These are phyloP conservation scores for Colletotrichum caudatum DNA, from an alignment of 2,329 filamentous ascomycete genomes.

Conservation along the genomic window DNA sequence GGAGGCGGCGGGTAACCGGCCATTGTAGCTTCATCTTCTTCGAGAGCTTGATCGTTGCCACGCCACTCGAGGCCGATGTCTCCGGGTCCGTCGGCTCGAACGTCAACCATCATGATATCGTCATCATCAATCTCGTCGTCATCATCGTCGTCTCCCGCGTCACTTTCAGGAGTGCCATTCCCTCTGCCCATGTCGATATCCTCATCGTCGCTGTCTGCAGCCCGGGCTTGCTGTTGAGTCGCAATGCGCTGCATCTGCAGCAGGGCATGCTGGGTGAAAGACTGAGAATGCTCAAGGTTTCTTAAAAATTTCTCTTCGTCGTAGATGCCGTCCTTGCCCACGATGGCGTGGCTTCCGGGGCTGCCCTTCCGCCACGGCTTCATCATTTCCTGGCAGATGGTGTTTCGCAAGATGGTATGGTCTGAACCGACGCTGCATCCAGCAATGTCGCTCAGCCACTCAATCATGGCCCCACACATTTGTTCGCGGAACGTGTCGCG, in stretches of 20 bases:
- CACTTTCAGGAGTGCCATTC: conserved; percentile 41
- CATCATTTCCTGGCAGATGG: conserved; percentile 92
- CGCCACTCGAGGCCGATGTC: conserved; percentile 65
- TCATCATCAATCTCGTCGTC: conserved; percentile 64
- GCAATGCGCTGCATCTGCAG: conserved; percentile 48
- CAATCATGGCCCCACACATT: conserved; percentile 98
- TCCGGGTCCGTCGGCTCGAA: conserved; percentile 56
- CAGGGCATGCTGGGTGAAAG: conserved; percentile 53
- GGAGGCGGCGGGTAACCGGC: conserved; percentile 78
- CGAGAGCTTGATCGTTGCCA: conserved; percentile 73
- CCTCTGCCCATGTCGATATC: conserved; percentile 43
- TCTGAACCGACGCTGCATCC: conserved; percentile 88
- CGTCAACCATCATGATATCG: conserved; percentile 70
- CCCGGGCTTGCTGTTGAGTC: conserved; percentile 49
- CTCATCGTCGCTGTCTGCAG: conserved; percentile 54
- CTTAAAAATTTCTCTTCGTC: conserved; percentile 78
- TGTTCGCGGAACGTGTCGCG: conserved; percentile 97
- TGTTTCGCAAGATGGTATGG: conserved; percentile 79
- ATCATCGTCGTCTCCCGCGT: conserved; percentile 48
- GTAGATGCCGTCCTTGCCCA: conserved; percentile 83
- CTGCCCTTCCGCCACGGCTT: conserved; percentile 90
- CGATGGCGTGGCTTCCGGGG: conserved; percentile 80
- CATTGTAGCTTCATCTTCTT: conserved; percentile 81
- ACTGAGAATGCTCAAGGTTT: conserved; percentile 50
- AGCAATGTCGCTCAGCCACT: conserved; percentile 94